Conservation (phyloP, 495 filamentous ascomycete genomes). For the Barbatosphaeria neglecta region DNA sequence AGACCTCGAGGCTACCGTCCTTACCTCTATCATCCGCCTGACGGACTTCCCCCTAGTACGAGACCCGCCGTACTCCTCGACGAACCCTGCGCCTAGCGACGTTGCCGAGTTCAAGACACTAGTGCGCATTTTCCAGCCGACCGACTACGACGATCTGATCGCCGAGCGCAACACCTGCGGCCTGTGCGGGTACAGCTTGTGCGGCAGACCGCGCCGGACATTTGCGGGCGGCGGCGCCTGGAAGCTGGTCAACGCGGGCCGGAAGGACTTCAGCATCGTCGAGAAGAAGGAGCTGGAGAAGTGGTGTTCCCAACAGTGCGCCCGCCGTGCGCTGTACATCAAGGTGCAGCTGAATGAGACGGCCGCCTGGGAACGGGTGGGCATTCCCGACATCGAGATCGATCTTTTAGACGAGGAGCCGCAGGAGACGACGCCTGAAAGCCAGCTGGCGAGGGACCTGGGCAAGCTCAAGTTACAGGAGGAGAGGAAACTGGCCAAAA, state of each 20-base stretch:
- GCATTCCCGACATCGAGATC: constrained; percentile 30
- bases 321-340: constrained; percentile 65
- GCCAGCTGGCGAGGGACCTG: constrained; percentile 16
- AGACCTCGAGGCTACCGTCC: constrained; percentile 46
- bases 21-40: constrained; percentile 52
- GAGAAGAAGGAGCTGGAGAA: constrained; percentile 60
- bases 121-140: constrained; percentile 62
- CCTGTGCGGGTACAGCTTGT: constrained; percentile 75
- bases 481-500: constrained; percentile 16
- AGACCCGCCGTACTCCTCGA: constrained; percentile 38
- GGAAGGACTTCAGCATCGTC: constrained; percentile 37
- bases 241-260: constrained; percentile 32
- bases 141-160: constrained; percentile 77
- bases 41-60: constrained; percentile 55
- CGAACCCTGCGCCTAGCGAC: constrained; percentile 47
- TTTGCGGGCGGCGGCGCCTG: constrained; percentile 32
- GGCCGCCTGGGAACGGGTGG: constrained; percentile 63
- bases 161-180: constrained; percentile 72
- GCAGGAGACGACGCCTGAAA: constrained; percentile 6
- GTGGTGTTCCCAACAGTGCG: constrained; percentile 80
- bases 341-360: constrained; percentile 72
- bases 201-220: constrained; percentile 43
- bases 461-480: constrained; percentile 28
- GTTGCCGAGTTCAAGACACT: constrained; percentile 41
- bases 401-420: constrained; percentile 42